A percentile compares a stretch with the other conserved stretches of the same genome.
Evolutionary conservation across 331 rosid species (phyloP).

Genomic region (Pyracantha coccinea): DNA sequence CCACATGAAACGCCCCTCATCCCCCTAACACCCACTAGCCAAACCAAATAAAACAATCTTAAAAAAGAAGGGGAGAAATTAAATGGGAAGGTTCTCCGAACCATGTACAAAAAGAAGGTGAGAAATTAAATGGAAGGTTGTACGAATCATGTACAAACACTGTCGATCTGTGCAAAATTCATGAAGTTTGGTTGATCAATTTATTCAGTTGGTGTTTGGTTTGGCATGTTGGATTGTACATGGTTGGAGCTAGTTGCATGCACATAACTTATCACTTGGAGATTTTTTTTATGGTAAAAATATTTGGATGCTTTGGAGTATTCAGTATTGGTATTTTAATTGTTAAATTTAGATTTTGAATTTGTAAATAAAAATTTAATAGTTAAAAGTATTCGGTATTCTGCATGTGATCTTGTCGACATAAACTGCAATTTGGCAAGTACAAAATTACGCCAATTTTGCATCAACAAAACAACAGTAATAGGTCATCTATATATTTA

Average conservation of each 20-base stretch:
- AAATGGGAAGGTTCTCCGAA: no score
- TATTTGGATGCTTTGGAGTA: no score
- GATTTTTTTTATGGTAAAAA: not conserved
- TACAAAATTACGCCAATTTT: no score
- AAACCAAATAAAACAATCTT: not conserved
- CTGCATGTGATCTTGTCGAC: not conserved
- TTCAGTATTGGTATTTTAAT: no score
- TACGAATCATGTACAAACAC: not conserved
- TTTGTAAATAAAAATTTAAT: no score
- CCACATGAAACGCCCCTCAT: not conserved
- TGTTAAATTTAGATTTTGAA: no score
- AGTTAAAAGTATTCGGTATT: not conserved
- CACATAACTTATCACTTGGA: not conserved
- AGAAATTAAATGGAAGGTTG: not conserved
- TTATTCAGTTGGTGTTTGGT: not conserved
- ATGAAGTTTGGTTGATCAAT: not conserved
- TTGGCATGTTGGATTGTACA: not conserved
- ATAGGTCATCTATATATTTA: no score
- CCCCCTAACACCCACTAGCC: not conserved
- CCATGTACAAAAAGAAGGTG: no score
- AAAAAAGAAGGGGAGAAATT: no score
- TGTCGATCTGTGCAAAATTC: no score
- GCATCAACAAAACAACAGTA: not conserved
- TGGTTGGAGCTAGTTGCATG: not conserved
- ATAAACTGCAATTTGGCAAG: no score